phyloP scores from a whole-genome alignment of 805 yeast genomes.

The Metschnikowia bowlesiae region DNA sequence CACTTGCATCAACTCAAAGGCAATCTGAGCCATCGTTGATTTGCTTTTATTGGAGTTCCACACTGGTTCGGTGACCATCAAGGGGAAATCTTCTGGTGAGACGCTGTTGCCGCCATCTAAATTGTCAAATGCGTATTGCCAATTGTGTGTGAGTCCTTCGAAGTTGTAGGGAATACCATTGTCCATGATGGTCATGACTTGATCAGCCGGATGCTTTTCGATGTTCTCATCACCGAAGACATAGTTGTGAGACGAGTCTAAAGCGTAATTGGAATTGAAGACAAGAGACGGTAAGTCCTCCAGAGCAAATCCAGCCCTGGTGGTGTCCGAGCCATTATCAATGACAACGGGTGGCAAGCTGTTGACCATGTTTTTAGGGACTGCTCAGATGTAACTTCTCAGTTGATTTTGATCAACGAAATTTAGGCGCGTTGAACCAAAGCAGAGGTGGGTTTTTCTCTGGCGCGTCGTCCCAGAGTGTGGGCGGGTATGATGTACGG shows the following conservation, averaged over 20 bases:
- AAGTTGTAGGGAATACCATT: slow-evolving; percentile 68
- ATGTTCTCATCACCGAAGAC: slow-evolving; percentile 47
- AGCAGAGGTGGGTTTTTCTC: background rate
- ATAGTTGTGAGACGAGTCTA: slow-evolving; percentile 27
- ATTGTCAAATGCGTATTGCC: slow-evolving; percentile 59
- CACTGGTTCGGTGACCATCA: slow-evolving; percentile 58
- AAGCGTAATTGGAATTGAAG: slow-evolving; percentile 53
- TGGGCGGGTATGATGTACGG: background rate
- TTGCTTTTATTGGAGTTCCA: slow-evolving; percentile 65
- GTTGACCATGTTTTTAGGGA: slow-evolving; percentile 20
- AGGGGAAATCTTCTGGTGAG: slow-evolving; percentile 58
- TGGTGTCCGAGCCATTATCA: slow-evolving; percentile 60
- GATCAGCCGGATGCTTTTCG: slow-evolving; percentile 39
- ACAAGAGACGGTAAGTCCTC: slow-evolving; percentile 59
- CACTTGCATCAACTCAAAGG: slow-evolving; percentile 67
- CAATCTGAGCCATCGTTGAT: slow-evolving; percentile 58
- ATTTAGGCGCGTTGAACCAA: background rate
- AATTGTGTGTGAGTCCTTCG: slow-evolving; percentile 62
- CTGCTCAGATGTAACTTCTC: background rate
- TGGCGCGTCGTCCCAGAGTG: slow-evolving; percentile 2
- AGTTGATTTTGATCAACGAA: background rate
- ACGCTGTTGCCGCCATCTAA: slow-evolving; percentile 40
- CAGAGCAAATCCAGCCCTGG: slow-evolving; percentile 68
- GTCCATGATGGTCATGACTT: slow-evolving; percentile 56
- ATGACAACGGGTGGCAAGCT: slow-evolving; percentile 60